phyloP scores from a whole-genome alignment of 1,284 basidiomycete genomes.

The Phellinidium pouzarii region DNA sequence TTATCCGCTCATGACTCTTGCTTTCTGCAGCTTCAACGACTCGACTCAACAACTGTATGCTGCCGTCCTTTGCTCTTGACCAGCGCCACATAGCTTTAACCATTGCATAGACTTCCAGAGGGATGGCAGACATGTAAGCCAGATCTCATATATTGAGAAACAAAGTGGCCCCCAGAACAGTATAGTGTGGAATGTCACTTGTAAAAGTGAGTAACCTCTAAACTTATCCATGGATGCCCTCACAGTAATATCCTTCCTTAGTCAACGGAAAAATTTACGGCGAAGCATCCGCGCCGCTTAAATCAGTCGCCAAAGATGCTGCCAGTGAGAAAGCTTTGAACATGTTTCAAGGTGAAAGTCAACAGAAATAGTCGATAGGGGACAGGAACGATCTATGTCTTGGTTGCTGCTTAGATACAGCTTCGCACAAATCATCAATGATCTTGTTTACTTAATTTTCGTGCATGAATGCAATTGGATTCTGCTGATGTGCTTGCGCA shows the following conservation, averaged over 20 bases:
- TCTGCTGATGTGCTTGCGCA: too few species aligned
- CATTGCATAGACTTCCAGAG: conserved; percentile 35
- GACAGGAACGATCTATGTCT: background rate
- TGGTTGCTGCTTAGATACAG: background rate
- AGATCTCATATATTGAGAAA: conserved; percentile 37
- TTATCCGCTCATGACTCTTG: background rate
- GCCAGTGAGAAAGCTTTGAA: conserved; percentile 43
- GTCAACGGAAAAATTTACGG: conserved; percentile 44
- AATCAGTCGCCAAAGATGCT: conserved; percentile 43
- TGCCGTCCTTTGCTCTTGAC: background rate
- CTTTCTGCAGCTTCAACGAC: conserved; percentile 35
- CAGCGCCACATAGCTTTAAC: conserved; percentile 7
- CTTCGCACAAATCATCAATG: too few species aligned
- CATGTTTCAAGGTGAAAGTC: background rate
- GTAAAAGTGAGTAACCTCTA: conserved; percentile 41
- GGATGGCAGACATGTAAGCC: conserved; percentile 23
- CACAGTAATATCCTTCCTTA: conserved; percentile 23
- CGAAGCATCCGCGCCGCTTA: conserved; percentile 34
- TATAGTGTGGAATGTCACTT: conserved; percentile 43
- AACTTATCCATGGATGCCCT: background rate
- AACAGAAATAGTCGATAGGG: background rate
- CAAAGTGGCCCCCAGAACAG: conserved; percentile 35
- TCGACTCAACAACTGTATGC: conserved; percentile 46
- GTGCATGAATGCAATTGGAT: too few species aligned
- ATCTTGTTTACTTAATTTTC: too few species aligned